A percentile compares a stretch with the other conserved stretches of the same genome.
Conservation (phyloP, 2,329 filamentous ascomycete species). For the Fonsecaea multimorphosa region DNA sequence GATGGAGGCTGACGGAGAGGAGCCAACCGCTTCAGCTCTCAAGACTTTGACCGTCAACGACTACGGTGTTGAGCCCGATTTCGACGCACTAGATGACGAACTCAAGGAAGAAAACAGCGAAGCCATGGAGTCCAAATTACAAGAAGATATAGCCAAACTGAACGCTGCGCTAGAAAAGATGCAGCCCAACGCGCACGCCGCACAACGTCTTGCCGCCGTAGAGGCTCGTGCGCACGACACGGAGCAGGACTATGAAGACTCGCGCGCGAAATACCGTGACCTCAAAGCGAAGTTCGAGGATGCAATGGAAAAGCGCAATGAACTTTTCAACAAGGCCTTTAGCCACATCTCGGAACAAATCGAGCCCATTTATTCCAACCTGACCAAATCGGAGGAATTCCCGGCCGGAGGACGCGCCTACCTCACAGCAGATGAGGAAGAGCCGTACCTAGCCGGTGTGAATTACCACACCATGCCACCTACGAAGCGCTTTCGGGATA, state of each 20-base stretch:
- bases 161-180: constrained; percentile 86
- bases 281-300: constrained; percentile 84
- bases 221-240: constrained; percentile 81
- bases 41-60: constrained; percentile 71
- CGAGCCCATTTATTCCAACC: constrained; percentile 88
- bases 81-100: constrained; percentile 79
- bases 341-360: constrained; percentile 95
- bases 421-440: constrained; percentile 93
- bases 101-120: constrained; percentile 78
- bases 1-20: constrained; percentile 85
- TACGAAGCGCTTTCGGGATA: constrained; percentile 96
- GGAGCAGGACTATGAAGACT: constrained; percentile 87
- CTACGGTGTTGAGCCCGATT: constrained; percentile 90
- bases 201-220: constrained; percentile 86
- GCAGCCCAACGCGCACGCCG: constrained; percentile 94
- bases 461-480: constrained; percentile 99
- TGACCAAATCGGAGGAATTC: constrained; percentile 88
- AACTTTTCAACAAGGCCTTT: constrained; percentile 95
- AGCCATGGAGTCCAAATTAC: constrained; percentile 74
- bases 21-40: constrained; percentile 49
- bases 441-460: constrained; percentile 92
- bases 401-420: constrained; percentile 88
- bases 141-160: constrained; percentile 77
- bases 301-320: constrained; percentile 80
- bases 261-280: constrained; percentile 73